Conservation (phyloP, 768 basidiomycete species). For the Tricholoma saponaceum region DNA sequence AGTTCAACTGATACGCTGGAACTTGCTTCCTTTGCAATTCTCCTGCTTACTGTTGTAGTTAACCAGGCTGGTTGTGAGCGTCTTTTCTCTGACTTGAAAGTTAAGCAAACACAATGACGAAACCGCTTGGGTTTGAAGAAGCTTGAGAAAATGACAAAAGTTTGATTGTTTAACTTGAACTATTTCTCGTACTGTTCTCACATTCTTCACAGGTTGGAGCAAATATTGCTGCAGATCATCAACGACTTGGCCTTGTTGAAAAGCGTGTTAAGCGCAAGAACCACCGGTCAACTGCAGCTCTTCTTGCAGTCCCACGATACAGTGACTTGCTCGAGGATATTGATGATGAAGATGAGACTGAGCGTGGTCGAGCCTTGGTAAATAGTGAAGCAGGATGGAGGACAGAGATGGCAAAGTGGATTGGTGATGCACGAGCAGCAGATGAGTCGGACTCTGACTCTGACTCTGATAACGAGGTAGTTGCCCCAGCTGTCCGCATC, state of each 20-base stretch:
- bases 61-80: neutral
- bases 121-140: neutral
- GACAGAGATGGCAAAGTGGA: slow-evolving; percentile 1
- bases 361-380: neutral
- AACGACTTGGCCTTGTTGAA: neutral
- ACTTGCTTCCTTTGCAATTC: neutral
- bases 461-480: neutral
- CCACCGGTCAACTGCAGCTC: neutral
- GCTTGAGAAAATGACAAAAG: slow-evolving; percentile 1
- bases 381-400: neutral
- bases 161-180: neutral
- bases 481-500: neutral
- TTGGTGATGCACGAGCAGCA: neutral
- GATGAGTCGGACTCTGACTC: neutral
- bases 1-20: neutral
- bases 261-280: neutral
- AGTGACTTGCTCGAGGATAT: neutral
- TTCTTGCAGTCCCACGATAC: neutral
- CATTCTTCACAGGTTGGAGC: neutral
- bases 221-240: neutral
- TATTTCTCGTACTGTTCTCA: neutral
- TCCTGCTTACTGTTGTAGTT: neutral
- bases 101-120: neutral
- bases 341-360: slow-evolving; percentile 1
- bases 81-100: neutral